These are phyloP conservation scores for Ustilago shanxiensis DNA, from an alignment of 1,284 basidiomycete species.

Conservation along the genomic window DNA sequence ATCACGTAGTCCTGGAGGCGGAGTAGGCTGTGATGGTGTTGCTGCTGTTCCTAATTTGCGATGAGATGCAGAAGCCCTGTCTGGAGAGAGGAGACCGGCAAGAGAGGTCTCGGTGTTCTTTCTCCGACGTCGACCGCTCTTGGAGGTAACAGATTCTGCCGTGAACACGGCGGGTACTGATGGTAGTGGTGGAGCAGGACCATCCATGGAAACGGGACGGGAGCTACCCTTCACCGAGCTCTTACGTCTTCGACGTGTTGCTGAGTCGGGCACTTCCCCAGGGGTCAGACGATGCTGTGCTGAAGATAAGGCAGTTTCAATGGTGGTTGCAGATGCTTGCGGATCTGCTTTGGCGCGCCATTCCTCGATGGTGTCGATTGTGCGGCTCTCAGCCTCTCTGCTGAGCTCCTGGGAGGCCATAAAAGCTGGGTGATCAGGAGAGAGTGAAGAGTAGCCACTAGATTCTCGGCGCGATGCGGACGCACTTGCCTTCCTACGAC, in stretches of 20 bases:
- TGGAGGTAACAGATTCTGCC: conserved; percentile 35
- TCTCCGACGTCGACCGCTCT: conserved; percentile 19
- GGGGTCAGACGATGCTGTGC: neutral
- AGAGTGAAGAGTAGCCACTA: conserved; percentile 27
- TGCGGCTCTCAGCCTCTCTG: conserved; percentile 37
- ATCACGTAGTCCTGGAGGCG: conserved; percentile 29
- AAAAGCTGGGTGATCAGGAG: conserved; percentile 37
- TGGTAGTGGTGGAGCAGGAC: conserved; percentile 27
- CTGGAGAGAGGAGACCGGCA: conserved; percentile 19
- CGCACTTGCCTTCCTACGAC: conserved; percentile 35
- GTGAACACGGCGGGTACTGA: conserved; percentile 18
- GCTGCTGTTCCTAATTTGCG: neutral
- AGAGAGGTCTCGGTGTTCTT: conserved; percentile 28
- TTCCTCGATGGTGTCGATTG: conserved; percentile 51
- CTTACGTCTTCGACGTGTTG: conserved; percentile 29
- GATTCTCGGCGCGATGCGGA: conserved; percentile 18
- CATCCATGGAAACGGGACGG: conserved; percentile 34
- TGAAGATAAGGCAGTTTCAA: neutral
- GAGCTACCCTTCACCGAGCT: conserved; percentile 31
- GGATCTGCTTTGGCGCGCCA: conserved; percentile 41
- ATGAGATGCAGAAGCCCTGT: conserved; percentile 12
- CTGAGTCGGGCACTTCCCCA: conserved; percentile 9
- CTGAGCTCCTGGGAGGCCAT: conserved; percentile 41
- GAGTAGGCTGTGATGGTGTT: neutral
- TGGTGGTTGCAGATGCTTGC: neutral